Conservation (phyloP, 768 basidiomycete genomes). For the Tylopilus balloui region DNA sequence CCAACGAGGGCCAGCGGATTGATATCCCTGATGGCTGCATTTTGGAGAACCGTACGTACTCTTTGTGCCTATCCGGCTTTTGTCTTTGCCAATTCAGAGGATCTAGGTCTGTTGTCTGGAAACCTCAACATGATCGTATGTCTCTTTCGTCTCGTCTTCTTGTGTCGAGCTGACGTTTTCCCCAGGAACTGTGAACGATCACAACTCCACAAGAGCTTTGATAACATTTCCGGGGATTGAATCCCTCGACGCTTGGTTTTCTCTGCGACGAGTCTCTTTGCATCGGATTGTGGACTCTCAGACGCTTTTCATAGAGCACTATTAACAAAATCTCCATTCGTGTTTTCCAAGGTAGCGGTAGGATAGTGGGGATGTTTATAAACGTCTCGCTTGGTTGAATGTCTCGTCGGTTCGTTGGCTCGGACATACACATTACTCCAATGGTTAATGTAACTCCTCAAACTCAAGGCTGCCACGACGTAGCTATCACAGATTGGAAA, state of each 20-base stretch:
- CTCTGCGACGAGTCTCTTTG: constrained; percentile 1
- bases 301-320: constrained; percentile 15
- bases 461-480: too few species aligned
- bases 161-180: background rate
- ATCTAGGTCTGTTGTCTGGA: constrained; percentile 61
- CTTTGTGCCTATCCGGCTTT: background rate
- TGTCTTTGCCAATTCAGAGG: constrained; percentile 12
- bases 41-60: constrained; percentile 56
- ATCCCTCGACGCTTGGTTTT: constrained; percentile 7
- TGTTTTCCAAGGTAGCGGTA: background rate
- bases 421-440: too few species aligned
- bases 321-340: background rate
- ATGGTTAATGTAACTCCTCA: too few species aligned
- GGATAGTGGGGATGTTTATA: constrained; percentile 1
- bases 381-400: background rate
- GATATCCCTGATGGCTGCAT: constrained; percentile 73
- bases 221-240: constrained; percentile 2
- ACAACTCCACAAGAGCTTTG: background rate
- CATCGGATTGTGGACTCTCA: constrained; percentile 21
- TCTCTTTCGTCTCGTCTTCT: constrained; percentile 8
- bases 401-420: too few species aligned
- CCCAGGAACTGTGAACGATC: constrained; percentile 30
- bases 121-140: constrained; percentile 69
- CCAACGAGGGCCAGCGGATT: constrained; percentile 72
- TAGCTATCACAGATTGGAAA: too few species aligned